Evolutionary conservation across 371 early-diverging fungal species (phyloP).

Genomic region (Mortierella sp.): DNA sequence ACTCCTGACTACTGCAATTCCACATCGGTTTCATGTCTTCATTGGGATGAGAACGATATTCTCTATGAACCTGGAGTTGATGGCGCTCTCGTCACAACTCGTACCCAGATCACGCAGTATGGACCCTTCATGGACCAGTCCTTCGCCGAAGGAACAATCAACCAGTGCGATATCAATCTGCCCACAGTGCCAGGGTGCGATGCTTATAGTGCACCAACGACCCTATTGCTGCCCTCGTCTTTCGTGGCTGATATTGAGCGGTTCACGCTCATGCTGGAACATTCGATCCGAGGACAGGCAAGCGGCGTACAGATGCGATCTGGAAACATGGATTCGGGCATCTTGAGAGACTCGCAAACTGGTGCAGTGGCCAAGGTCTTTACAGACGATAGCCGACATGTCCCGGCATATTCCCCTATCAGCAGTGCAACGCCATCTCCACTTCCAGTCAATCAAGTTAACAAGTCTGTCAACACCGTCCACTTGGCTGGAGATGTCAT

Average conservation of each 20-base stretch:
- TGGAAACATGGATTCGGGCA: slow-evolving; percentile 50
- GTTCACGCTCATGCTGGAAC: slow-evolving; percentile 63
- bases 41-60: slow-evolving; percentile 46
- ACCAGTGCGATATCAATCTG: slow-evolving; percentile 39
- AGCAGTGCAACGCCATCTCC: no score
- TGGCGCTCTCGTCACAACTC: slow-evolving; percentile 55
- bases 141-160: background rate
- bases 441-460: no score
- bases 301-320: slow-evolving; percentile 55
- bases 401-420: background rate
- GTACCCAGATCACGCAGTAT: slow-evolving; percentile 38
- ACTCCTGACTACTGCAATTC: slow-evolving; percentile 30
- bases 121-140: slow-evolving; percentile 31
- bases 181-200: slow-evolving; percentile 40
- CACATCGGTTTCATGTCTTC: slow-evolving; percentile 26
- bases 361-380: slow-evolving; percentile 31
- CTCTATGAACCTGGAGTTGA: slow-evolving; percentile 47
- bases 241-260: slow-evolving; percentile 54
- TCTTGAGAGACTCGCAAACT: slow-evolving; percentile 25
- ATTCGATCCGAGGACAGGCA: slow-evolving; percentile 59
- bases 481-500: slow-evolving; percentile 59
- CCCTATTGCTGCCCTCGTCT: slow-evolving; percentile 10
- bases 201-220: slow-evolving; percentile 27
- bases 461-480: background rate
- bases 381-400: slow-evolving; percentile 23